Conservation (phyloP, 108 stramenopile species). For the Nitzschia sp. region DNA sequence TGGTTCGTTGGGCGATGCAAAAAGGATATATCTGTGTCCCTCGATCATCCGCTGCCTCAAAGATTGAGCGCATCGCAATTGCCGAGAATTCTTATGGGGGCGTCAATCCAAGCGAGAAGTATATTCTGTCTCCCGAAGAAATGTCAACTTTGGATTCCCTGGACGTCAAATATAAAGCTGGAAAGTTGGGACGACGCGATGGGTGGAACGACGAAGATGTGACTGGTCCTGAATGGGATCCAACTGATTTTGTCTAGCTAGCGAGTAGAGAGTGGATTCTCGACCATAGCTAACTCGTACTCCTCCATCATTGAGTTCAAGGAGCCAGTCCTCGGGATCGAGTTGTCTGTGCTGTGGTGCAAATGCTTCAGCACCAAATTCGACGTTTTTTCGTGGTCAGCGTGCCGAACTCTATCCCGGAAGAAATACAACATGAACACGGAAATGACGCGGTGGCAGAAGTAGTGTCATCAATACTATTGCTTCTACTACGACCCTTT, state of each 20-base stretch:
- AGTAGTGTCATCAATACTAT: too few relatives aligned
- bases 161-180: constrained; percentile 54
- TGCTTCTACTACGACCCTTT: too few relatives aligned
- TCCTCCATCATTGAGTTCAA: too few relatives aligned
- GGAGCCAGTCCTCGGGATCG: too few relatives aligned
- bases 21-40: constrained; percentile 76
- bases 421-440: too few relatives aligned
- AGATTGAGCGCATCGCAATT: constrained; percentile 75
- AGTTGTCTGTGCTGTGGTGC: too few relatives aligned
- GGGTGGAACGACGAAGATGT: constrained; percentile 79
- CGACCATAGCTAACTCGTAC: too few relatives aligned
- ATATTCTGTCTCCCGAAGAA: constrained; percentile 52
- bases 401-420: too few relatives aligned
- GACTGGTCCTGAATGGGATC: constrained; percentile 68
- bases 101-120: constrained; percentile 34
- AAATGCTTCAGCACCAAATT: too few relatives aligned
- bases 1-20: constrained; percentile 78
- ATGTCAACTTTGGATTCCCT: constrained; percentile 65
- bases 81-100: constrained; percentile 76
- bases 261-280: too few relatives aligned
- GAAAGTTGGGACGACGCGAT: constrained; percentile 71
- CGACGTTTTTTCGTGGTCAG: too few relatives aligned
- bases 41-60: constrained; percentile 55
- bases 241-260: constrained; percentile 45
- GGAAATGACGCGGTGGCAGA: too few relatives aligned